Evolutionary conservation across 2,329 filamentous ascomycete species (phyloP).

Genomic region (Domatiomyces catenatus): DNA sequence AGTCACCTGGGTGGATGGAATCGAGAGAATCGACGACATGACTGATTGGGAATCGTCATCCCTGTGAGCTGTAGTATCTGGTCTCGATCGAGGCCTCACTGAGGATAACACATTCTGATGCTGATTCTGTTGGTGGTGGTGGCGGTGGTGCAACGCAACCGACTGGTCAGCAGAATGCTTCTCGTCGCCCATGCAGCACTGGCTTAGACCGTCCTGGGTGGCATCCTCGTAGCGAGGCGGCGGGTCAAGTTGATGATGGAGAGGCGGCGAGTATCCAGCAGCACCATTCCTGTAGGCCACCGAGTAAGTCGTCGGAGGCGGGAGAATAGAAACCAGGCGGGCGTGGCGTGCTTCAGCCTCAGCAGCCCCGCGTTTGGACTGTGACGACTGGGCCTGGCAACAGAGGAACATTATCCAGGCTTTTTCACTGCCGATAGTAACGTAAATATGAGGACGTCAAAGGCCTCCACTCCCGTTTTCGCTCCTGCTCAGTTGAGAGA

Average conservation of each 20-base stretch:
- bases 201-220: background rate
- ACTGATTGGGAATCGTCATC: background rate
- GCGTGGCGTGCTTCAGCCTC: conserved; percentile 1
- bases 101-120: background rate
- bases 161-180: background rate
- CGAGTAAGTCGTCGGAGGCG: background rate
- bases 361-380: background rate
- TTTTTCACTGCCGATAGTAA: background rate
- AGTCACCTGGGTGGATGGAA: background rate
- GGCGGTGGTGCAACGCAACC: background rate
- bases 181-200: background rate
- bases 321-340: background rate
- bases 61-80: background rate
- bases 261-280: background rate
- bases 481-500: too few species aligned
- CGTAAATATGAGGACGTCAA: background rate
- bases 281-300: background rate
- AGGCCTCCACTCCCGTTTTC: too few species aligned
- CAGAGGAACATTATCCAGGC: background rate
- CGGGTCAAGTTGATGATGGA: background rate
- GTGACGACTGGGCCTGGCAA: background rate
- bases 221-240: background rate
- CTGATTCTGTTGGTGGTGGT: background rate
- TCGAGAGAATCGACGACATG: conserved; percentile 1
- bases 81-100: background rate